Base-by-base conservation (phyloP, 2,329 filamentous ascomycete genomes). In the Ophiostoma sp. region DNA sequence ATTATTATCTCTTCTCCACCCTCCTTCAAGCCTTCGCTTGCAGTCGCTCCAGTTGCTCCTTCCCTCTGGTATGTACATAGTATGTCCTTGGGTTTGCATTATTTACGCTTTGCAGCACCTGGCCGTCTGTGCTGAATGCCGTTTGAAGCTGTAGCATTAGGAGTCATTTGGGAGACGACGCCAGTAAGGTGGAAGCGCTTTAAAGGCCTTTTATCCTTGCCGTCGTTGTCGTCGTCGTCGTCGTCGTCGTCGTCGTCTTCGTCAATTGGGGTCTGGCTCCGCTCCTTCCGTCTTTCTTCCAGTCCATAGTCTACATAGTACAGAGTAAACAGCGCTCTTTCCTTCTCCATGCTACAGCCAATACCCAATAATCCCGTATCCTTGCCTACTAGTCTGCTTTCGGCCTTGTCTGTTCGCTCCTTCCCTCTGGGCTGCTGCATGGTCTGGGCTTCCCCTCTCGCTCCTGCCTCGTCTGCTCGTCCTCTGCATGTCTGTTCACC, bases 21-120 rank as follows among this genome's bases (percentile, higher is more conserved):
- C 57, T 52, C 27, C 57, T n/a, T 33, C 57, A 27, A 62, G 57
- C 57, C 57, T 62, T 62, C 57, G 57, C 57, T 62, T 62, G n/a
- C 57, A 54, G 23, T 27, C 57, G 5, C 57, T 54, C 52, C 44
- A 48, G 44, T 48, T 15, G 44, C 44, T 39, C 36, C n/a, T 23
- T 54, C 52, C 20, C 23, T 27, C 23, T 48, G 15, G 17, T 39
- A 39, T 39, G 3, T 39, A 13, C 10, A 3, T 31, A 31, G 27
- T 31, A 31, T 31, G 27, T 39, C 10, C 8, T 6, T 11, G 36
- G 36, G 3, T n/a, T 27, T 57, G 52, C 52, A 57, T 57, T 57
- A 27, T 57, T 57, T 57, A 57, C 52, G 15, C 11, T 13, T 57
- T 57, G 4, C 11, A 54, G 52, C 52, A 54, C 52, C n/a, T 23